Base-by-base conservation (phyloP, 2,329 filamentous ascomycete species). In the Plenodomus lindquistii region DNA sequence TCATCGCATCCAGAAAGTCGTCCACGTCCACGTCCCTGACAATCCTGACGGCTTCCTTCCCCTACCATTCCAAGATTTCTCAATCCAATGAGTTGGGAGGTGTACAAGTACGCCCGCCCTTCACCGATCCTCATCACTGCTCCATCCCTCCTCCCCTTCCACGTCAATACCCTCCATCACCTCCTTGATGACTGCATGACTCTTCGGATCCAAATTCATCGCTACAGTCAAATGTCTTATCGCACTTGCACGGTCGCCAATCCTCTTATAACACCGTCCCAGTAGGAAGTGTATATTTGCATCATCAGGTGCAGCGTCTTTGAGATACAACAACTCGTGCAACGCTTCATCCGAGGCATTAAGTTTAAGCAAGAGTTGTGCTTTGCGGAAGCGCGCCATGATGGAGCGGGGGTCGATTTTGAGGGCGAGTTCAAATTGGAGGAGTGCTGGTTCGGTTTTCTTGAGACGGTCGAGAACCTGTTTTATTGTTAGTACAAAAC, bases 281-380 rank as follows among this genome's bases (percentile, higher is more conserved):
- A 99, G 84, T 54, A 96, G 78, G 77, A 97, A 99, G 75, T 97
- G 94, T 31, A 99, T 92, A 64, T 92, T 96, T 4, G 93, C 90
- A 72, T 97, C 93, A 66, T 99, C 92, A 0, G 94, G 93, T 4
- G 91, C 92, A 54, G 96, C 80, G 60, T 96, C 90, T 67, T 95
- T 94, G 50, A 99, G 76, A n/a, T 92, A 82, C 71, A 91, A 85
- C 45, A 99, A 78, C 69, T 99, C 94, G 20, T 82, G 81, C 55
- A 95, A 81, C 0, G 94, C 94, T 40, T 85, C 81, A 29, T 88
- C 80, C 38, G 88, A 77, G 22, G 81, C 72, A 79, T 85, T 57
- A 76, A 96, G 78, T 46, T 87, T 87, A 77, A 97, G 85, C 40
- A 97, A 77, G 13, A 89, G 88, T 42, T 92, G 84, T 11, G 94